Evolutionary conservation across 768 basidiomycete species (phyloP), one percentile per base, ranked within the genome.

Genomic region (Daedaleopsis sinensis): DNA sequence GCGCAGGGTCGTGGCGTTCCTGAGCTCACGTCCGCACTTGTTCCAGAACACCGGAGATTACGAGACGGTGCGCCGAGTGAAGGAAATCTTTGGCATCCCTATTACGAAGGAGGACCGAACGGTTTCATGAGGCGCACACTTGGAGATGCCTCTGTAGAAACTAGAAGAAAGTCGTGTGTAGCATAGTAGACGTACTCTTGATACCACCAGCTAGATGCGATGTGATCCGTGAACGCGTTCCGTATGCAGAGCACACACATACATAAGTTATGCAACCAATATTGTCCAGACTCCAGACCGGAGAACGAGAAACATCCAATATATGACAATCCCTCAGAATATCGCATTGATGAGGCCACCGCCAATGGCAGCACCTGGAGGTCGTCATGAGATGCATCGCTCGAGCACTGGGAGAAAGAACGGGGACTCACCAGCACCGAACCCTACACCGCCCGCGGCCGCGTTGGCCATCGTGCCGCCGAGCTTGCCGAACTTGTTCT

Each of bases 391-490:
- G 15, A 5, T 3, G 11, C 21, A 49, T 9, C 47, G 2, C 47
- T 13, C 15, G 8, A 13, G 10, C 3, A 13, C 15, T 27, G 21
- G 12, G 19, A 65, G 57, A 21, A 35, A 7, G 13, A 44, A n/a
- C 42, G 2, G 50, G 78, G 15, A 77, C 84, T 53, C 53, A 86
- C 89, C 88, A 59, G 88, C 89, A 67, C 90, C 90, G 65, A 90
- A 90, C 0, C 90, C 90, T 57, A 86, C 84, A 70, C 91, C 91
- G 32, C 90, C 89, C 18, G 74, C 79, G 38, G 78, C 76, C 16
- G 78, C 73, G 16, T 66, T 70, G 7, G 77, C 77, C 71, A 78
- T 72, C 68, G 85, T 90, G 67, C 82, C 80, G 13, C 84, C 85
- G 49, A 85, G 78, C 37, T 75, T 77, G 0, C 84, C 85, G 59